Conservation (phyloP, 371 early-diverging fungal species). For the Neoconidiobolus thromboides region DNA sequence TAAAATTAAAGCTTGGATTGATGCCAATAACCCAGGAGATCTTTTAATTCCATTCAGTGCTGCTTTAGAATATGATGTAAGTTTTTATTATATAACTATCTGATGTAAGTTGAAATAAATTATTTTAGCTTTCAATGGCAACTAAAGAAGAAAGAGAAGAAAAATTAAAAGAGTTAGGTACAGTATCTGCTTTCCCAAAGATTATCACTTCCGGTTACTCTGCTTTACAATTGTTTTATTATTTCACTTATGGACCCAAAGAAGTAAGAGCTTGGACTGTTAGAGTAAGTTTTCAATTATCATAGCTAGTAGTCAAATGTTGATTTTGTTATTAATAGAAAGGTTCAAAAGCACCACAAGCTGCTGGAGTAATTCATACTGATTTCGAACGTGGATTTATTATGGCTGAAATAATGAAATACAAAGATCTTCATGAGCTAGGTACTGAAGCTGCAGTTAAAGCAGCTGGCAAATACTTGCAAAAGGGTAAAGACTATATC, state of each 20-base stretch:
- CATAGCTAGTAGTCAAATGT: background rate
- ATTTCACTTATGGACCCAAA: constrained; percentile 74
- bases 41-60: constrained; percentile 83
- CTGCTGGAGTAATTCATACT: constrained; percentile 72
- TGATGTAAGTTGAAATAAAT: background rate
- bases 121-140: constrained; percentile 19
- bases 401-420: constrained; percentile 79
- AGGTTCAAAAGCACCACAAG: constrained; percentile 73
- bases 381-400: constrained; percentile 87
- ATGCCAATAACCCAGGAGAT: constrained; percentile 70
- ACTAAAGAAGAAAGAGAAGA: constrained; percentile 17
- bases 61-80: constrained; percentile 34
- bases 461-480: constrained; percentile 50
- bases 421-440: constrained; percentile 43
- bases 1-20: constrained; percentile 83
- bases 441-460: constrained; percentile 54
- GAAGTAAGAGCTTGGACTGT: constrained; percentile 77
- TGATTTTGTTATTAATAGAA: constrained; percentile 18
- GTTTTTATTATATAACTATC: background rate
- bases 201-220: constrained; percentile 71
- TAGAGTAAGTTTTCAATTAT: constrained; percentile 15
- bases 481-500: constrained; percentile 55
- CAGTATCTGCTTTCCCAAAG: constrained; percentile 40
- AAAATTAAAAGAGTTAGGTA: constrained; percentile 16
- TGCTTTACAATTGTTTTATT: constrained; percentile 72